Conservation (phyloP, 2,329 filamentous ascomycete genomes). For the Claviceps purpurea region DNA sequence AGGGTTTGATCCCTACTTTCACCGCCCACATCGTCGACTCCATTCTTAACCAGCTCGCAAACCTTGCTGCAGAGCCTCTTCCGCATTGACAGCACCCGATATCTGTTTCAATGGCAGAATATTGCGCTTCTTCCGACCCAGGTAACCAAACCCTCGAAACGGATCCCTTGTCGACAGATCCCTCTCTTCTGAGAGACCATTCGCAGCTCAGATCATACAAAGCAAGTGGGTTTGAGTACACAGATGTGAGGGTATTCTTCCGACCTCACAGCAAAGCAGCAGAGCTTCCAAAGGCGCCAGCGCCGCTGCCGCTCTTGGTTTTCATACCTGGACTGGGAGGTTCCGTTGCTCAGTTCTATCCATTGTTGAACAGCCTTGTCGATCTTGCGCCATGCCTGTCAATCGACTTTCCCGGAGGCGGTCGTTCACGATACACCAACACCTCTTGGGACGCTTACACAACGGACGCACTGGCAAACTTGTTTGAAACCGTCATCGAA, state of each 20-base stretch:
- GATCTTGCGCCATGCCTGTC: constrained; percentile 71
- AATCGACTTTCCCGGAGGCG: constrained; percentile 84
- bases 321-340: constrained; percentile 93
- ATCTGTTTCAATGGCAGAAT: constrained; percentile 1
- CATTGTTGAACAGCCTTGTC: constrained; percentile 65
- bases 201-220: constrained; percentile 58
- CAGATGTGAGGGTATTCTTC: constrained; percentile 69
- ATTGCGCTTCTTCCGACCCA: neutral
- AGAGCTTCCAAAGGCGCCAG: constrained; percentile 47
- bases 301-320: constrained; percentile 69
- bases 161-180: constrained; percentile 48
- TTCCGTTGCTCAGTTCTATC: constrained; percentile 75
- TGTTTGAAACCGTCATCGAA: constrained; percentile 64
- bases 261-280: constrained; percentile 69
- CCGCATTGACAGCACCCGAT: neutral
- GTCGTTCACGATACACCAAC: constrained; percentile 61
- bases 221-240: constrained; percentile 59
- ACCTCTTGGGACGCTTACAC: constrained; percentile 67
- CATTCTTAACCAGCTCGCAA: neutral
- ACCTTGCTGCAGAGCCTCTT: neutral
- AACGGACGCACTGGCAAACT: constrained; percentile 57
- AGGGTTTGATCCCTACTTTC: neutral
- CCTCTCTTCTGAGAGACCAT: constrained; percentile 65
- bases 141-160: constrained; percentile 7
- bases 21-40: neutral